Conservation (phyloP, 768 basidiomycete genomes). For the Leccinum obscurum region DNA sequence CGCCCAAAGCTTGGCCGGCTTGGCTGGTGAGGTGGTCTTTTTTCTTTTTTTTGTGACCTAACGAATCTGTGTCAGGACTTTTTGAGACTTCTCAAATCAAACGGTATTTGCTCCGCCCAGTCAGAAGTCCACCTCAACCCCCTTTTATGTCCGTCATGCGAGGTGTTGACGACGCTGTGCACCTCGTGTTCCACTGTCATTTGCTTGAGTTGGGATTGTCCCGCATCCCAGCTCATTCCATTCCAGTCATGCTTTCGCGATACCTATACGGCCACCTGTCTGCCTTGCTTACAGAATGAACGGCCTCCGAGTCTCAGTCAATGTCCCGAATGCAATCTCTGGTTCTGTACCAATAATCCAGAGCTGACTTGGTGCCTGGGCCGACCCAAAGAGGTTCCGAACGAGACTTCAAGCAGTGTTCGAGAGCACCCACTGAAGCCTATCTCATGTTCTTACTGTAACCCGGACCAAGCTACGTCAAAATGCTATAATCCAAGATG, state of each 20-base stretch:
- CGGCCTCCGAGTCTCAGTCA: constrained; percentile 8
- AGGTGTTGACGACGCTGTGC: constrained; percentile 8
- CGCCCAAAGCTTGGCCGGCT: too few relatives aligned
- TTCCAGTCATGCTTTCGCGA: constrained; percentile 21
- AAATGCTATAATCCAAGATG: constrained; percentile 13
- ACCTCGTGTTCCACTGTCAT: constrained; percentile 16
- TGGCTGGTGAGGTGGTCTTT: too few relatives aligned
- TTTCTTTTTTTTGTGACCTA: background rate
- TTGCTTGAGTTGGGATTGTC: constrained; percentile 21
- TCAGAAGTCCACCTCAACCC: background rate
- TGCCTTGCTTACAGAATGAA: constrained; percentile 7
- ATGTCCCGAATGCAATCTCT: constrained; percentile 23
- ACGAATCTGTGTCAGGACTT: constrained; percentile 14
- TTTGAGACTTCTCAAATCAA: constrained; percentile 13
- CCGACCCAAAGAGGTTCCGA: constrained; percentile 9
- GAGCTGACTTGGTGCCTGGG: constrained; percentile 27
- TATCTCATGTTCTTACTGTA: constrained; percentile 12
- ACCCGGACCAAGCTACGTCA: background rate
- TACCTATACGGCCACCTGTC: constrained; percentile 5
- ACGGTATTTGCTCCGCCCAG: constrained; percentile 1
- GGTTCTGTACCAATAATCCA: constrained; percentile 10
- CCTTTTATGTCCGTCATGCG: constrained; percentile 16
- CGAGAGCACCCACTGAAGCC: too few relatives aligned
- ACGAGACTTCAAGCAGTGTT: too few relatives aligned
- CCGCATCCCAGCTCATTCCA: constrained; percentile 14